phyloP scores from a whole-genome alignment of 2,329 filamentous ascomycete species.

The Epichloe gansuensis region DNA sequence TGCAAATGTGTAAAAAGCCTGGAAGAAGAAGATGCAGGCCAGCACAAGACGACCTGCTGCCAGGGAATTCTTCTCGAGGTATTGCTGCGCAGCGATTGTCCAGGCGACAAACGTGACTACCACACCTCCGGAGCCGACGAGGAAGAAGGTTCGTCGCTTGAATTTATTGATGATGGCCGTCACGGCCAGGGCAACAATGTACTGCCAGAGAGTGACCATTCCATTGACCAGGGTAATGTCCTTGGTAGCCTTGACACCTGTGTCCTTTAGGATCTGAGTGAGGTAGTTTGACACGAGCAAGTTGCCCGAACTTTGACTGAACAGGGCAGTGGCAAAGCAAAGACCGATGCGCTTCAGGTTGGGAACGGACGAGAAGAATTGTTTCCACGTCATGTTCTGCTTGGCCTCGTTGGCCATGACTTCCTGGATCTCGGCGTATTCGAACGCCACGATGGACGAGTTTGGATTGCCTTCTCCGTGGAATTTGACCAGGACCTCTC shows the following conservation, averaged over 20 bases:
- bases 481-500: slow-evolving; percentile 36
- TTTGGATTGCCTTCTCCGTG: slow-evolving; percentile 34
- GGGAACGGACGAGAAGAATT: slow-evolving; percentile 25
- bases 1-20: slow-evolving; percentile 27
- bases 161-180: slow-evolving; percentile 24
- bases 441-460: slow-evolving; percentile 31
- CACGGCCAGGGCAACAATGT: slow-evolving; percentile 26
- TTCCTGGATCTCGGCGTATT: slow-evolving; percentile 36
- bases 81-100: slow-evolving; percentile 26
- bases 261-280: slow-evolving; percentile 25
- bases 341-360: slow-evolving; percentile 28
- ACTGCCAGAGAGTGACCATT: slow-evolving; percentile 29
- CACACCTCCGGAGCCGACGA: slow-evolving; percentile 25
- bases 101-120: slow-evolving; percentile 26
- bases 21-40: slow-evolving; percentile 30
- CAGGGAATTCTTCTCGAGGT: slow-evolving; percentile 19
- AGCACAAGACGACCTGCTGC: slow-evolving; percentile 22
- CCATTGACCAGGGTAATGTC: slow-evolving; percentile 29
- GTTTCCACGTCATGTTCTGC: slow-evolving; percentile 28
- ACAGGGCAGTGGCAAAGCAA: slow-evolving; percentile 26
- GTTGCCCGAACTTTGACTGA: slow-evolving; percentile 29
- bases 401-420: slow-evolving; percentile 21
- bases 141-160: slow-evolving; percentile 25
- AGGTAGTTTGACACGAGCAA: slow-evolving; percentile 30
- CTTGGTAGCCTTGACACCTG: slow-evolving; percentile 22